Base-by-base conservation (phyloP, 208 protist genomes). In the Crithidia sp. region DNA sequence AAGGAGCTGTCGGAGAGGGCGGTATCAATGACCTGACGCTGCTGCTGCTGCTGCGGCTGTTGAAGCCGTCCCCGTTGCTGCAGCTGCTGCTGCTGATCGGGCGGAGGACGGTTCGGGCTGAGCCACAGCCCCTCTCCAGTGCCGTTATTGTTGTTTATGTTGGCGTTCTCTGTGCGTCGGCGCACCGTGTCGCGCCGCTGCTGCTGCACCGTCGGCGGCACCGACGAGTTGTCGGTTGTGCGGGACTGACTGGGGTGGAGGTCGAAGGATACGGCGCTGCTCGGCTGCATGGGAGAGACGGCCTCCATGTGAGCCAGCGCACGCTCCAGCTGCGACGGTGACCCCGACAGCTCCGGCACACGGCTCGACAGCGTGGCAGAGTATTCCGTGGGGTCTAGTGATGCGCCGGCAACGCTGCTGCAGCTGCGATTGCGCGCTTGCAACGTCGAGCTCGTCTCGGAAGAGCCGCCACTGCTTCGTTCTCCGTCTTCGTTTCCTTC, bases 251-350 rank as follows among this genome's bases (percentile, higher is more conserved):
- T 62, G n/a, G 16, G 43, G 73, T 60, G 66, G 8, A 67, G 54
- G 47, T 79, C 74, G 62, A 79, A 79, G 67, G 74, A 79, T 0
- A 58, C 53, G 45, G 19, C 44, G 45, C 74, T 79, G 74, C 74
- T 79, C 0, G 64, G 74, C 54, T n/a, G 74, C 17, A 60, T 74
- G 5, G 67, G 61, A 5, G 67, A 74, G 53, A 79, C 19, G 19
- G 74, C 60, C 47, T 79, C 74, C 74, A 79, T 79, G 41, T 67
- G 62, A 0, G 67, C 74, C 13, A 79, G 61, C 8, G 74, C 68
- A 0, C 37, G 50, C 61, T 74, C 60, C 62, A 74, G 54, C 74
- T 79, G 67, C 61, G 54, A 73, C 54, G 66, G 74, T 36, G 74
- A 65, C n/a, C 43, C 62, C 14, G 49, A 14, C 44, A 73, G 66